These are phyloP conservation scores for Ganoderma resinaceum DNA, from an alignment of 1,284 basidiomycete genomes.

Conservation along the genomic window DNA sequence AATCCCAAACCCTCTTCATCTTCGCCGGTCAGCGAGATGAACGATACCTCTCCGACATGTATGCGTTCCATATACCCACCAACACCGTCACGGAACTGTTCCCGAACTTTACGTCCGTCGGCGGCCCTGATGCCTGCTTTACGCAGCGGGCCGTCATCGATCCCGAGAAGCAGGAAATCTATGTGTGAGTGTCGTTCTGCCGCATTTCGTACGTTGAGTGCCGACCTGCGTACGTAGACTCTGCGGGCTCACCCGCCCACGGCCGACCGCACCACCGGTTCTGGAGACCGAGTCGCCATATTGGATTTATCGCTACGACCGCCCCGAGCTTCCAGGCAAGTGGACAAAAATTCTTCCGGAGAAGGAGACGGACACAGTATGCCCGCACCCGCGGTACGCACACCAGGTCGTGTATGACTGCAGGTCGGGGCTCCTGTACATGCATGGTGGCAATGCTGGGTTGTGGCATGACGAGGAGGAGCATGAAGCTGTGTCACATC, in stretches of 20 bases:
- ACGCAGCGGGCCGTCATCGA: slow-evolving; percentile 77
- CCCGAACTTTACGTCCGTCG: slow-evolving; percentile 60
- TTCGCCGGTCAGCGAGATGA: slow-evolving; percentile 76
- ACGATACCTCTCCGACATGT: slow-evolving; percentile 76
- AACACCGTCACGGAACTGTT: slow-evolving; percentile 68
- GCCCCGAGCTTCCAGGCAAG: slow-evolving; percentile 56
- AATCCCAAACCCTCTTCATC: slow-evolving; percentile 64
- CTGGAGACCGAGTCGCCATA: slow-evolving; percentile 58
- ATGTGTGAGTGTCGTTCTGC: slow-evolving; percentile 59
- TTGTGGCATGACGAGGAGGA: slow-evolving; percentile 30
- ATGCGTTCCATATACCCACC: slow-evolving; percentile 67
- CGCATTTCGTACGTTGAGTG: not conserved
- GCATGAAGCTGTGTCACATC: slow-evolving; percentile 10
- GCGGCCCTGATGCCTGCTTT: slow-evolving; percentile 73
- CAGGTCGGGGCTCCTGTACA: slow-evolving; percentile 58
- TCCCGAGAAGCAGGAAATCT: slow-evolving; percentile 66
- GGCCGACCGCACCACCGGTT: slow-evolving; percentile 48
- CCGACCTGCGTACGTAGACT: slow-evolving; percentile 47
- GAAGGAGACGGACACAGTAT: slow-evolving; percentile 13
- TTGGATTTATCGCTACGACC: slow-evolving; percentile 69
- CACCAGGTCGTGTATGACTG: slow-evolving; percentile 80
- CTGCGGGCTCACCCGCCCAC: slow-evolving; percentile 59
- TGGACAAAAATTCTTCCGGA: slow-evolving; percentile 66
- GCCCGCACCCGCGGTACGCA: slow-evolving; percentile 61
- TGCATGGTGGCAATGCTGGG: slow-evolving; percentile 79